Percentiles rank a stretch among this genome's conserved stretches.
Conservation (phyloP, 129 eudicot species). For the Tanacetum coccineum region DNA sequence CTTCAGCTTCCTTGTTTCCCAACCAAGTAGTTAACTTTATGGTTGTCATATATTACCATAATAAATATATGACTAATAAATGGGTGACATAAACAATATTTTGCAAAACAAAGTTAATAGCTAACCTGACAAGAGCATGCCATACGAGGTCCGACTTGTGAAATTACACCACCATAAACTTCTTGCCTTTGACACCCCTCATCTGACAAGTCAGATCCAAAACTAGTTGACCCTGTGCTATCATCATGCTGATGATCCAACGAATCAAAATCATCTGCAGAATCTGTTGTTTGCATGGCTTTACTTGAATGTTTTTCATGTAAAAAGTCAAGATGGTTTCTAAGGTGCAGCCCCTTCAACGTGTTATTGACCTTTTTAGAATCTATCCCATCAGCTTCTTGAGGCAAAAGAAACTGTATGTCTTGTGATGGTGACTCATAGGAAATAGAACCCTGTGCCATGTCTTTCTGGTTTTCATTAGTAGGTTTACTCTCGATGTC, state of each 20-base stretch:
- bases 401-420: slow-evolving; percentile 90
- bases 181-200: slow-evolving; percentile 61
- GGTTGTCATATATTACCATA: too few relatives aligned
- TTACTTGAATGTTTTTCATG: slow-evolving; percentile 31
- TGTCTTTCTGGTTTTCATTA: slow-evolving; percentile 26
- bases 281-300: slow-evolving; percentile 2
- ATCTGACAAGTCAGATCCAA: slow-evolving; percentile 34
- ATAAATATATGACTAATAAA: too few relatives aligned
- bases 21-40: not conserved
- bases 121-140: slow-evolving; percentile 86
- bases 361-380: slow-evolving; percentile 22
- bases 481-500: slow-evolving; percentile 37
- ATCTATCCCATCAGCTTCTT: slow-evolving; percentile 51
- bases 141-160: slow-evolving; percentile 70
- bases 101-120: not conserved
- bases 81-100: not conserved
- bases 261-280: slow-evolving; percentile 33
- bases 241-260: slow-evolving; percentile 22
- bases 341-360: slow-evolving; percentile 24
- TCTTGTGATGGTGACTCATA: slow-evolving; percentile 71
- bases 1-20: not conserved
- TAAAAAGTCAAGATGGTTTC: slow-evolving; percentile 25
- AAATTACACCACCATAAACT: slow-evolving; percentile 35
- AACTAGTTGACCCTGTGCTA: slow-evolving; percentile 19
- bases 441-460: slow-evolving; percentile 42